Base-by-base conservation (phyloP, 2,329 filamentous ascomycete genomes). In the Trichoderma brevicompactum region DNA sequence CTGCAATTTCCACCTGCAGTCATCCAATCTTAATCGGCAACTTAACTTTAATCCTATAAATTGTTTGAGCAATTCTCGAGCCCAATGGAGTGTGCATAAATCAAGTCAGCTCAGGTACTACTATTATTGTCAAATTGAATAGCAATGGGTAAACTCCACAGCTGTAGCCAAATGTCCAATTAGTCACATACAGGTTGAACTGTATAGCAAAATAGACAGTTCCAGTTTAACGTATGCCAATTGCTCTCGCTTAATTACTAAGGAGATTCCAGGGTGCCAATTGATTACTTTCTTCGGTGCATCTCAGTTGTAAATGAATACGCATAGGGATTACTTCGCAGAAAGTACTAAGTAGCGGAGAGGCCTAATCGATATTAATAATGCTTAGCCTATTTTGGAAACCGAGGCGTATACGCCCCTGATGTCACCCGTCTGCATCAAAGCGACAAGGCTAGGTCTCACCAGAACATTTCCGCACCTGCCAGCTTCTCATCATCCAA, bases 381-480 rank as follows among this genome's bases (percentile, higher is more conserved):
- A 23, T 60, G 43, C 34, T 43, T 62, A 52, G 38, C 59, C 59
- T 53, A 36, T 62, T 62, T 44, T 17, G 59, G 59, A 44, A 62
- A 34, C 5, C 10, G 59, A 23, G 34, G 13, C 48, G 8, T 5
- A 5, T 28, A 28, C 23, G 23, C 48, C 44, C 58, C 48, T 44
- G 19, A 36, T 53, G 48, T 44, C 48, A 44, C 40, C 50, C 12
- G 48, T 17, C 49, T 43, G 32, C n/a, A 44, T n/a, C 9, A 40
- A 41, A 41, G 17, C 9, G 44, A 34, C 59, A 53, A 41, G 46
- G 58, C 23, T 28, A 28, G 23, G 23, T 50, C 58, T 55, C 40
- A 46, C 15, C 49, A 44, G 48, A 19, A 34, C 6, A 34, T 23
- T 38, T 38, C 9, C 46, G n/a, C 40, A 53, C 53, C 48, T 32